Conservation (phyloP, 192 early-diverging fungal species). For the Chytriomyces sp. region DNA sequence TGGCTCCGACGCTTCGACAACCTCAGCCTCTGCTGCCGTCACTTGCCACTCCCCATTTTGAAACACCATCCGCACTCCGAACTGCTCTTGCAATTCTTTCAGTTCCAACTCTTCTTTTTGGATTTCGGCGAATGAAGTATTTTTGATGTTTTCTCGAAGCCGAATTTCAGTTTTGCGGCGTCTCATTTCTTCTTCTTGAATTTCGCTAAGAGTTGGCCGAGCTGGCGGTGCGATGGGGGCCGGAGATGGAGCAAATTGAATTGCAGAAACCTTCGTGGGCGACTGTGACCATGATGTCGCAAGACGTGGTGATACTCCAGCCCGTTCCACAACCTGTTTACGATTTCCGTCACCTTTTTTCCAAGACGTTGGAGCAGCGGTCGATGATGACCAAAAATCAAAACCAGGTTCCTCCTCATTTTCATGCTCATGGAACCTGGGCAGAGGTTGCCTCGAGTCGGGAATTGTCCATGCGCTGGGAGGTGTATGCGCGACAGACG, state of each 20-base stretch:
- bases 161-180: conserved; percentile 10
- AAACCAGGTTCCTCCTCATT: background rate
- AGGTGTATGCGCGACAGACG: background rate
- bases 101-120: conserved; percentile 48
- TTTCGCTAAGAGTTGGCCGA: conserved; percentile 35
- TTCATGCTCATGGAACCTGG: too few relatives aligned
- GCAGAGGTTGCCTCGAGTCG: background rate
- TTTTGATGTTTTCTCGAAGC: conserved; percentile 25
- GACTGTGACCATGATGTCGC: too few relatives aligned
- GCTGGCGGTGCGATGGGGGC: background rate
- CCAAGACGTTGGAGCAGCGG: background rate
- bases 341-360: background rate
- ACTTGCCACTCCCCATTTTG: conserved; percentile 41
- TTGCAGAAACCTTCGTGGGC: background rate
- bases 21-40: background rate
- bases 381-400: conserved; percentile 1
- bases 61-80: conserved; percentile 32
- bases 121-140: conserved; percentile 41
- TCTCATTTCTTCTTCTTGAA: conserved; percentile 36
- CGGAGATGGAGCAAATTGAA: background rate
- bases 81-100: conserved; percentile 42
- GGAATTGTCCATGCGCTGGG: background rate
- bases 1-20: background rate
- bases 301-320: too few relatives aligned
- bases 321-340: too few relatives aligned